A percentile compares a stretch with the other conserved stretches of the same genome.
Evolutionary conservation across 2,329 filamentous ascomycete genomes (phyloP).

Genomic region (Cadophora sp.): DNA sequence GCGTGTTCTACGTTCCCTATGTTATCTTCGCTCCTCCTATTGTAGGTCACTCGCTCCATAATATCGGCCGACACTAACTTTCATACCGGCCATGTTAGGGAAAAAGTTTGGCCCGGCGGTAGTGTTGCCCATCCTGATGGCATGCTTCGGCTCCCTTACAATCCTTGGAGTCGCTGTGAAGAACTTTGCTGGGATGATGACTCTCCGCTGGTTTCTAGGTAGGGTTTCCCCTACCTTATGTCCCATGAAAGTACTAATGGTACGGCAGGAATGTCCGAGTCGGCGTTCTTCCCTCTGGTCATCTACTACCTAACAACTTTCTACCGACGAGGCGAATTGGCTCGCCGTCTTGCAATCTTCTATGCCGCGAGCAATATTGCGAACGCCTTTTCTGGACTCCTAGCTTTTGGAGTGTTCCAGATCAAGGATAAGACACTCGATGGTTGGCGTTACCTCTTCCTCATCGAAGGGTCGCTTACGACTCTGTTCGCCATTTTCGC

Average conservation of each 20-base stretch:
- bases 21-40: slow-evolving; percentile 72
- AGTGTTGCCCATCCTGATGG: slow-evolving; percentile 72
- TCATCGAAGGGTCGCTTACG: slow-evolving; percentile 48
- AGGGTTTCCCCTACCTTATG: neutral
- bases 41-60: slow-evolving; percentile 33
- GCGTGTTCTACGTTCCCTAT: slow-evolving; percentile 78
- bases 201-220: slow-evolving; percentile 73
- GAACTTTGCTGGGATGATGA: slow-evolving; percentile 71
- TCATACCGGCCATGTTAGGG: slow-evolving; percentile 60
- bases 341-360: slow-evolving; percentile 73
- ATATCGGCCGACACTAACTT: slow-evolving; percentile 13
- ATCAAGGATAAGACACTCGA: slow-evolving; percentile 55
- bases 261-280: slow-evolving; percentile 59
- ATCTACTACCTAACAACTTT: slow-evolving; percentile 65
- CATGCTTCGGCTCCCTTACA: slow-evolving; percentile 70
- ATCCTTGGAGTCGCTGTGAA: slow-evolving; percentile 56
- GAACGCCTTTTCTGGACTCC: slow-evolving; percentile 61
- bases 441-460: slow-evolving; percentile 58
- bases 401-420: slow-evolving; percentile 54
- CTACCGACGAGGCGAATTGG: slow-evolving; percentile 75
- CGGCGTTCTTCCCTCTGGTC: slow-evolving; percentile 73
- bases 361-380: slow-evolving; percentile 80
- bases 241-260: slow-evolving; percentile 13
- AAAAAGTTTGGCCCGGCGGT: slow-evolving; percentile 71
- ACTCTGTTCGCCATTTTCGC: slow-evolving; percentile 44